Base-by-base conservation (phyloP, 1,284 basidiomycete species). In the Ganoderma leucocontextum region DNA sequence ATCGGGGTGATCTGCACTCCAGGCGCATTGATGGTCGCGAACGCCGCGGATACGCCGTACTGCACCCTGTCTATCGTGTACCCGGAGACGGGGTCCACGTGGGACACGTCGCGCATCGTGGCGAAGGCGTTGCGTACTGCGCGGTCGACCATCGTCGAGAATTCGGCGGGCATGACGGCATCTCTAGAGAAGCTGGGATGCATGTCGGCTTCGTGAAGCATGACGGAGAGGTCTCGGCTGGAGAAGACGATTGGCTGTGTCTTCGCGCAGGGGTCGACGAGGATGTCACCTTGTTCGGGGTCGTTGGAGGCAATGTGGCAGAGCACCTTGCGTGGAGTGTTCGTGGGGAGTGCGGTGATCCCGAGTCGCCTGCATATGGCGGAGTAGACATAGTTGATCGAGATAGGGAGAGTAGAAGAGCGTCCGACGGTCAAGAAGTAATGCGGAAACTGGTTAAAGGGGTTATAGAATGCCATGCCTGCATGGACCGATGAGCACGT, bases 361-460 rank as follows among this genome's bases (percentile, higher is more conserved):
- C 85, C 86, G 0, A 91, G 77, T 25, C 86, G 81, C 17, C 82
- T 81, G 10, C 83, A 83, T 57, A 92, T 79, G 5, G 84, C 82
- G 8, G 88, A 83, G 70, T 90, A 91, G 36, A 89, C 75, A 76
- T 86, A 89, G 57, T 86, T 85, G 38, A 91, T 80, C 4, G 88
- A 88, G 65, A 92, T 85, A 0, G 90, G 89, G 60, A 91, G 84
- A 0, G 87, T 86, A 12, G 77, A 66, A 81, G 86, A 55, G 49
- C 67, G 72, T 82, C 78, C 9, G 79, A 82, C 4, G 5, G 79
- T 82, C n/a, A 91, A 80, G 72, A 90, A 88, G 65, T 79, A 75
- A 72, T 90, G 89, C 3, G 90, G 88, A 67, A 90, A 89, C 61
- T 86, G 85, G 70, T 88, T 86, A 62, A 82, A 75, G 13, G 88